These are phyloP conservation scores for Trichosporon faecale DNA, from an alignment of 1,284 basidiomycete species.

Conservation along the genomic window DNA sequence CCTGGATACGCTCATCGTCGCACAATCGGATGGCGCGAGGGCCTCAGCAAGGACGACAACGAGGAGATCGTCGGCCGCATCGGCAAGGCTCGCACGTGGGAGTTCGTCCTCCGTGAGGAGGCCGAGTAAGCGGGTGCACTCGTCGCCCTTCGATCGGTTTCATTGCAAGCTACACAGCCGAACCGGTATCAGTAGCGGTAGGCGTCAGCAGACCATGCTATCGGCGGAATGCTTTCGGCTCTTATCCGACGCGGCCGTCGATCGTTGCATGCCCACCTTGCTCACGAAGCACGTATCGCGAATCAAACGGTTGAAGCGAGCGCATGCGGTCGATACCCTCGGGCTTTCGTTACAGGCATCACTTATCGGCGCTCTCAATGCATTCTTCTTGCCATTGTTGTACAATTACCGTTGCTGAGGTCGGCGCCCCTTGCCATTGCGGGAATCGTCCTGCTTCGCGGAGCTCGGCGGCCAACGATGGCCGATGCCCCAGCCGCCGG, in stretches of 20 bases:
- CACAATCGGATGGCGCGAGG: conserved; percentile 70
- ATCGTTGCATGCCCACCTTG: no score
- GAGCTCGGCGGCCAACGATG: not conserved
- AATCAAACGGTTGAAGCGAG: no score
- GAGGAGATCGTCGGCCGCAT: conserved; percentile 48
- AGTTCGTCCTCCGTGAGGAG: conserved; percentile 38
- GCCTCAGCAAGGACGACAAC: conserved; percentile 44
- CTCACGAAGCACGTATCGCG: no score
- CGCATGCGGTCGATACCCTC: no score
- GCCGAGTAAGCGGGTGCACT: conserved; percentile 19
- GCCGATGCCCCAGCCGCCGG: not conserved
- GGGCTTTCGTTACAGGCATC: not conserved
- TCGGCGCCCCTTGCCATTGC: no score
- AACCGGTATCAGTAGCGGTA: no score
- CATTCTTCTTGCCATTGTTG: not conserved
- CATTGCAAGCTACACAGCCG: no score
- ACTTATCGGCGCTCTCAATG: not conserved
- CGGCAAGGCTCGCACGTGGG: conserved; percentile 46
- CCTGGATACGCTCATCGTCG: conserved; percentile 84
- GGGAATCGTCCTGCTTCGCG: not conserved
- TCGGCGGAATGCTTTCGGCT: no score
- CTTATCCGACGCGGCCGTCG: no score
- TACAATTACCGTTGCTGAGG: not conserved
- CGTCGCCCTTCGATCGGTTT: no score
- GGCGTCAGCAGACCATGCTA: no score